Percentiles rank a stretch among this genome's conserved stretches.
phyloP scores from a whole-genome alignment of 2,329 filamentous ascomycete genomes.

The Didymella lethalis region DNA sequence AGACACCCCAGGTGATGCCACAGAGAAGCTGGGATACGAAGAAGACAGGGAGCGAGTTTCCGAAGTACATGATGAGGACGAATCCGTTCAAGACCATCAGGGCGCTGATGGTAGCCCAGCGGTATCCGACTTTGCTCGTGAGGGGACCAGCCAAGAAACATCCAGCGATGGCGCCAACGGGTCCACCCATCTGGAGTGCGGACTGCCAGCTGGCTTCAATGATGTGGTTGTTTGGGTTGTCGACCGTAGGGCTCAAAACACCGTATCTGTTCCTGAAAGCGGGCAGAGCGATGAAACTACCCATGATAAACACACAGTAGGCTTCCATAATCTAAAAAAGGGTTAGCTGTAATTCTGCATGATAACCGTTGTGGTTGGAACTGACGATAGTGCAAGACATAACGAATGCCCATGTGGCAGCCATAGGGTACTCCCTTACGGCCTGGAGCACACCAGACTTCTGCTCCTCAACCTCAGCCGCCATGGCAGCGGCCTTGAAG shows the following conservation, averaged over 20 bases:
- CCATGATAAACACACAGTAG: constrained; percentile 68
- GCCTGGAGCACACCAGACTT: constrained; percentile 60
- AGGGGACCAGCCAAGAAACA: constrained; percentile 68
- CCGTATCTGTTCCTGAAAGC: constrained; percentile 60
- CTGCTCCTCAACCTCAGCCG: constrained; percentile 64
- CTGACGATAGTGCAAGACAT: constrained; percentile 64
- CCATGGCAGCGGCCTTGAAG: constrained; percentile 63
- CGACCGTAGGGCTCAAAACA: constrained; percentile 41
- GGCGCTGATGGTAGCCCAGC: constrained; percentile 64
- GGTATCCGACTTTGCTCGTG: constrained; percentile 66
- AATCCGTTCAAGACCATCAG: constrained; percentile 66
- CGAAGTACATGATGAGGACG: constrained; percentile 69
- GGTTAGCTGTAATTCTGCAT: constrained; percentile 24
- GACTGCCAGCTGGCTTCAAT: constrained; percentile 66
- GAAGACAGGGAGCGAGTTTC: constrained; percentile 55
- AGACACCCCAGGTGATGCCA: constrained; percentile 71
- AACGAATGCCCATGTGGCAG: constrained; percentile 63
- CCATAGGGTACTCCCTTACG: constrained; percentile 61
- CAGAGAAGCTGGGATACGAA: constrained; percentile 66
- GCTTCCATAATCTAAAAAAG: constrained; percentile 66
- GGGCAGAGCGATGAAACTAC: constrained; percentile 64
- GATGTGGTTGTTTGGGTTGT: constrained; percentile 37
- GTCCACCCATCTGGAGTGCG: constrained; percentile 64
- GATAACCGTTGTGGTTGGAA: constrained; percentile 20
- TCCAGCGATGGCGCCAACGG: constrained; percentile 66